Base-by-base conservation (phyloP, 768 basidiomycete species). In the Strobilomyces echinocephalus region DNA sequence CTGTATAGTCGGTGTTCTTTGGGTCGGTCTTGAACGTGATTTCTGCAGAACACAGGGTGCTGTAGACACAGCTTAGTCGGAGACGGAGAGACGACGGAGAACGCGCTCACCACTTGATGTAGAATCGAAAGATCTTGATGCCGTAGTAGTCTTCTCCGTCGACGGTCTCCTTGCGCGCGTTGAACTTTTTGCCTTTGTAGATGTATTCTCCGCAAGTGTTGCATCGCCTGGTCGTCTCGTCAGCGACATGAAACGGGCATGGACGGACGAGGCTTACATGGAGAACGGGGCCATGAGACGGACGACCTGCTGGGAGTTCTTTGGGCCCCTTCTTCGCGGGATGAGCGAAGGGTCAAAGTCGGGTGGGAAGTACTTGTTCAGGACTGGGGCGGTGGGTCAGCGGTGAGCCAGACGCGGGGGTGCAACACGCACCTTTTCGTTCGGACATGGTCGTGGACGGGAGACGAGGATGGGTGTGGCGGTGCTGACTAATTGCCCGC, bases 21-120 rank as follows among this genome's bases (percentile, higher is more conserved):
- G 95, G 95, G 67, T 99, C 95, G 0, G 97, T 99, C 72, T 98
- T 98, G 84, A 99, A 99, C 0, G 97, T 98, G 60, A 99, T 98
- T 69, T 99, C 97, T 9, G 95, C 89, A 3, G 94, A 97, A 68
- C 97, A 99, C 36, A 94, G 73, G 14, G 94, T 95, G 64, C 95
- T 95, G 60, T 3, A 46, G 8, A 30, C 12, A 21, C 10, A 20
- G 44, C 76, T 39, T 41, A 66, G 57, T 10, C 35, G n/a, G 6
- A 3, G 8, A 1, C 26, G n/a, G 7, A 43, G 9, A 31, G 30
- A 52, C 12, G 53, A 48, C 21, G 54, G 46, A 49, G 58, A 68
- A 56, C 47, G 66, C 65, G 57, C 76, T 49, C 50, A 83, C 91
- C 90, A 93, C 74, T 92, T 93, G 63, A 93, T 93, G 63, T 92